Evolutionary conservation across 108 stramenopile genomes (phyloP), one percentile per base, ranked within the genome.

Genomic region (Pseudonitzschia multiseries): DNA sequence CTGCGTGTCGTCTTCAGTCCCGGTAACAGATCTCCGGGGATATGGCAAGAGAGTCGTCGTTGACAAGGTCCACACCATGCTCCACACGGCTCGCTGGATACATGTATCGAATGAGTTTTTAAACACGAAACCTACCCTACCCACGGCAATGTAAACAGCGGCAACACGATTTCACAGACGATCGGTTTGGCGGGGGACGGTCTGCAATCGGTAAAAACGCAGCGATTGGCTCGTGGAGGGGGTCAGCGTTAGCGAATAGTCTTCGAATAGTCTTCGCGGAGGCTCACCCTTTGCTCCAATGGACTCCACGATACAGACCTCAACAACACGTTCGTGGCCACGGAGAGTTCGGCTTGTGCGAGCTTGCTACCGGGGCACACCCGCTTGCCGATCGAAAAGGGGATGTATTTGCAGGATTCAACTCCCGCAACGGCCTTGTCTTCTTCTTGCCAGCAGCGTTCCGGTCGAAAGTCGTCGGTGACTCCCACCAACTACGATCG

Each of bases 351-450:
- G 14, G 61, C 61, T 62, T 62, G 33, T 8, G 61, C 61, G 8
- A 62, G 61, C 15, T 21, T 15, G 20, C 61, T 36, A 0, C 61
- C 61, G n/a, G 61, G 61, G 15, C 61, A 62, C 8, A 33, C 61
- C 27, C 61, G 61, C 33, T 41, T 33, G 20, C 61, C 61, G 12
- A 62, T 62, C 32, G 61, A 62, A 62, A 29, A 62, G 18, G 61
- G 61, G 8, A 62, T 62, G 22, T 29, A 62, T 18, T 62, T 62
- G 61, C 61, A 62, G 27, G 61, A 62, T 62, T 62, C 61, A 18
- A n/a, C n/a, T 3, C 33, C 61, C 61, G 8, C 13, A 5, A 33
- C 27, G 0, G 40, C 20, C 61, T 21, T 18, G 33, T 36, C 32
- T 62, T 62, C 61, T 28, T 62, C 61, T 40, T 40, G 17, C 61